Base-by-base conservation (phyloP, 2,329 filamentous ascomycete genomes). In the Exophiala lecanii-corni region DNA sequence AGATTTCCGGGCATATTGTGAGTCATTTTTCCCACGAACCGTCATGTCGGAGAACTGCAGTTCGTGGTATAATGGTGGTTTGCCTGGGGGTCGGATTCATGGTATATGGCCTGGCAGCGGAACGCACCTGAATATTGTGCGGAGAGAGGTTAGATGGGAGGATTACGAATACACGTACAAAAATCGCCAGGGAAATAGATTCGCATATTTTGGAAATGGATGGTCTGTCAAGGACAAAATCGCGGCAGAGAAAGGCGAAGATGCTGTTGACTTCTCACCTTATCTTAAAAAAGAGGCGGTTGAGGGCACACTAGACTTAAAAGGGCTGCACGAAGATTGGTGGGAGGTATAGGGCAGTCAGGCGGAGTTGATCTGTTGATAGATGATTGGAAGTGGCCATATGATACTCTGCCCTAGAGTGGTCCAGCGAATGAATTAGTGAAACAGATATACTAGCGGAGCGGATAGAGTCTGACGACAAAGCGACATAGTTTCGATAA, bases 81-180 rank as follows among this genome's bases (percentile, higher is more conserved):
- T 64, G 4, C 74, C 81, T 0, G 82, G 81, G 0, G 74, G 71
- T 0, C 66, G 80, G 3, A 79, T 87, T 17, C 80, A 84, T 50
- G 83, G 82, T 0, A 58, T 84, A 5, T 88, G 82, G 76, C 84
- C 84, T 0, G 82, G 82, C 0, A 83, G 78, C 53, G 81, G 80
- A 1, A 69, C 74, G 0, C 79, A 83, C 54, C 63, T 79, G 26
- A 81, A 80, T 2, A 71, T 76, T 12, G 69, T 82, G 6, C 67
- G 78, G 20, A 66, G 58, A 13, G 71, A 75, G 30, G 75, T 75
- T 1, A 60, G 76, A 4, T 79, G 76, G 76, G 76, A 80, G 55
- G 76, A 80, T 51, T 79, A 66, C 62, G 74, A 78, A 47, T 79
- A 75, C 19, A 39, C 36, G 7, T 39, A 39, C 36, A 12, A 13